These are phyloP conservation scores for Austroboletus niveus DNA, from an alignment of 1,284 basidiomycete genomes.

Conservation along the genomic window DNA sequence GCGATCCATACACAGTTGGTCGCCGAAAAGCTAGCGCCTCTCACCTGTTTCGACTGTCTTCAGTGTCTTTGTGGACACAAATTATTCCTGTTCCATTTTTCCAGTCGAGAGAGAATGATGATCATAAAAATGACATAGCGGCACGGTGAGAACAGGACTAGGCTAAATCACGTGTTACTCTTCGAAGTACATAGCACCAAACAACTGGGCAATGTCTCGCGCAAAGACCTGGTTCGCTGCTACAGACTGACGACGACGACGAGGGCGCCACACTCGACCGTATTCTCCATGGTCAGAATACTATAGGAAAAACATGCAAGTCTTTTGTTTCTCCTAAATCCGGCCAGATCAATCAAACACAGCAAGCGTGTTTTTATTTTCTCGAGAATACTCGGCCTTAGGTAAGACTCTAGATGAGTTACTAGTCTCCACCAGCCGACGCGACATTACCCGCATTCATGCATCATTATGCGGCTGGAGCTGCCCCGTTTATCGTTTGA, in stretches of 20 bases:
- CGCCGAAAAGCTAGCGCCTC: too few species aligned
- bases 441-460: background rate
- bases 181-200: too few species aligned
- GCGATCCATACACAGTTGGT: too few species aligned
- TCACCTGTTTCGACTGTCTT: too few species aligned
- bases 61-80: too few species aligned
- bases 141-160: too few species aligned
- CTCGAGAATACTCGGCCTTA: too few species aligned
- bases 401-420: background rate
- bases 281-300: constrained; percentile 69
- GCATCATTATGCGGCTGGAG: background rate
- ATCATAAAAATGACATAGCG: too few species aligned
- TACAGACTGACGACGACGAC: constrained; percentile 62
- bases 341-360: background rate
- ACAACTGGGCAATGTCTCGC: constrained; percentile 54
- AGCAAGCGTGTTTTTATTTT: constrained; percentile 42
- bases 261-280: constrained; percentile 66
- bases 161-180: too few species aligned
- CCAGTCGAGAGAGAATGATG: too few species aligned
- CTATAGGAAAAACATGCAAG: constrained; percentile 69
- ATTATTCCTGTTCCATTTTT: too few species aligned
- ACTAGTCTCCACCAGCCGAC: background rate
- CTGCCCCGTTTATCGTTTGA: background rate
- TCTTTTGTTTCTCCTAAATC: constrained; percentile 4
- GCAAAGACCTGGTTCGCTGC: constrained; percentile 60